Evolutionary conservation across 2,329 filamentous ascomycete species (phyloP), one percentile per base, ranked within the genome.

Genomic region (Chrysosporium queenslandicum): DNA sequence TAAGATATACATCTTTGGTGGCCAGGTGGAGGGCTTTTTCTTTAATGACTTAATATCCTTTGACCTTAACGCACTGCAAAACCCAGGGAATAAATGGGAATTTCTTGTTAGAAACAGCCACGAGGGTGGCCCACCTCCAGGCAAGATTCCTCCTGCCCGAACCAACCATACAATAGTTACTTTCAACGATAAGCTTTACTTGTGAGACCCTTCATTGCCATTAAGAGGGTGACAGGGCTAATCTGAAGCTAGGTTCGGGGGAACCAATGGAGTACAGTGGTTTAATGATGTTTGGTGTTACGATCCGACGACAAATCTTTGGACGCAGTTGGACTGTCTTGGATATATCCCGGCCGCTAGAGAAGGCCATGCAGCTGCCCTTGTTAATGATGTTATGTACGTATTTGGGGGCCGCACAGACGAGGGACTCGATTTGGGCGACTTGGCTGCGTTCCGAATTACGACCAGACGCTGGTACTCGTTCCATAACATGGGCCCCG

Each of bases 281-380:
- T 98, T 97, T 73, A 98, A 97, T 67, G 92, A 98, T 66, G 92
- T 98, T 45, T 98, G 92, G 92, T 87, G 84, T 49, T 98, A 92
- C 66, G 91, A 96, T 62, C 86, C 90, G 6, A 77, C 82, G 52
- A 73, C 79, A 42, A 96, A 96, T 67, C 73, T 78, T 52, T 98
- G 92, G 92, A 73, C 81, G 8, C 85, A 94, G 65, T 77, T 95
- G 52, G 91, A 97, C 64, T 98, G 92, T 66, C 96, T 97, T 63
- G 92, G 92, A 32, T 98, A 96, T 68, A 97, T 98, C 55, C 92
- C 94, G 1, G 84, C 89, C 1, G 84, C 91, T 16, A 82, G 92
- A 55, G 92, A 98, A 75, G 92, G 92, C 2, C 92, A 98, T 67
- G 90, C 94, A 11, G 88, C 92, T 12, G 84, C 91, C 3, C 75